These are phyloP conservation scores for Parietichytrium sp. DNA, from an alignment of 108 stramenopile genomes.

Conservation along the genomic window DNA sequence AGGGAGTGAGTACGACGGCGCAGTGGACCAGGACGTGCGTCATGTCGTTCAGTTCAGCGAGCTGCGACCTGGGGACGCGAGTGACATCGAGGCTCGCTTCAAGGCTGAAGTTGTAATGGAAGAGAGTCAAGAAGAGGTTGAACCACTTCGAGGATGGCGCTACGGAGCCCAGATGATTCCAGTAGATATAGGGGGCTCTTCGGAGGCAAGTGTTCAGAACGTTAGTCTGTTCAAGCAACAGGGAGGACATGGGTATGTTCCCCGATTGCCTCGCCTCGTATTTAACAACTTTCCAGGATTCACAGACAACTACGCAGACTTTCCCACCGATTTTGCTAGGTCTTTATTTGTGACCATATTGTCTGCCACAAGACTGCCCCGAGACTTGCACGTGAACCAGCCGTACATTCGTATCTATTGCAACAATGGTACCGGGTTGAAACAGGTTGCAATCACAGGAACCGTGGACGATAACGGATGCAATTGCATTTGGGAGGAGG, in stretches of 20 bases:
- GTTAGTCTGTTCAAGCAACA: not conserved
- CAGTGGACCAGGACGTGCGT: not conserved
- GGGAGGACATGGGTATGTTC: not conserved
- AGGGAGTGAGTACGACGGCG: constrained; percentile 23
- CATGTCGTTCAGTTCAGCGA: constrained; percentile 41
- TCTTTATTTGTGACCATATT: not conserved
- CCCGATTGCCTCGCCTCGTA: not conserved
- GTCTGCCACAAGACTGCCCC: not conserved
- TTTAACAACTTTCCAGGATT: not conserved
- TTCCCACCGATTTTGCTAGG: constrained; percentile 13
- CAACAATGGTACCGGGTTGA: constrained; percentile 3
- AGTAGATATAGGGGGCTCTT: not conserved
- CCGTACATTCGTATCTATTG: constrained; percentile 34
- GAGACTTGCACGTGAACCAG: not conserved
- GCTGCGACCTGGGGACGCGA: constrained; percentile 14
- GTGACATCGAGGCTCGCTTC: too few relatives aligned
- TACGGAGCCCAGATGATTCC: constrained; percentile 27
- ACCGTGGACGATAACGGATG: constrained; percentile 28
- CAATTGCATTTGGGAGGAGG: constrained; percentile 37
- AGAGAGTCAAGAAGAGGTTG: not conserved
- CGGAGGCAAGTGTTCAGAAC: not conserved
- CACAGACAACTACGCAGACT: constrained; percentile 21
- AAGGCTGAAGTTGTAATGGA: not conserved
- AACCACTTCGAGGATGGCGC: constrained; percentile 19
- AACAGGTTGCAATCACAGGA: constrained; percentile 37